Conservation (phyloP, 257 asterid species). For the Ballota nigra region DNA sequence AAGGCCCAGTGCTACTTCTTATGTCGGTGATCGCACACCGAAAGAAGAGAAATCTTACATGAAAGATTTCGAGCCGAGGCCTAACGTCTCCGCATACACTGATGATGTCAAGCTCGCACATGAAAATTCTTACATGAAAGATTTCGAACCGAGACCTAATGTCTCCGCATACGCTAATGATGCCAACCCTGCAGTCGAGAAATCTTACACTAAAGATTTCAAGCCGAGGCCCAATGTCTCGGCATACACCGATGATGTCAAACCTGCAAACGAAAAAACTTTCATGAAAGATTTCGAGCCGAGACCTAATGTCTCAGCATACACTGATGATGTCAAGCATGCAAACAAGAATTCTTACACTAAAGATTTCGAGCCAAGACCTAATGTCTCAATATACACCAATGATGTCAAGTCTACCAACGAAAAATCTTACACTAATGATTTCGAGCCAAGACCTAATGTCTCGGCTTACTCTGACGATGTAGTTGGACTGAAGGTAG, state of each 20-base stretch:
- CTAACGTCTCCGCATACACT: conserved; percentile 14
- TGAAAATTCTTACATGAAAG: not conserved
- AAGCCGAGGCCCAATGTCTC: conserved; percentile 22
- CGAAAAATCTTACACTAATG: not conserved
- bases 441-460: conserved; percentile 28
- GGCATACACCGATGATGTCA: not conserved
- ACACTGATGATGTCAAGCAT: not conserved
- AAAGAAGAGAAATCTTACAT: not conserved
- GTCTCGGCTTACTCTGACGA: conserved; percentile 19
- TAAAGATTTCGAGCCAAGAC: conserved; percentile 26
- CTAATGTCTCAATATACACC: not conserved
- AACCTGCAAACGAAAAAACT: not conserved
- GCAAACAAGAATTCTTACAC: not conserved
- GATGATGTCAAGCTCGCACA: not conserved
- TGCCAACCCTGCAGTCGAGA: not conserved
- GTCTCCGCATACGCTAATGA: not conserved
- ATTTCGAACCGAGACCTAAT: conserved; percentile 29
- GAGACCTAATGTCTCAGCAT: not conserved
- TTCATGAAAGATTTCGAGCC: not conserved
- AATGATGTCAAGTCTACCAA: not conserved
- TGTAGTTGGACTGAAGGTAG: not conserved
- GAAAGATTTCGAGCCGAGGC: conserved; percentile 26
- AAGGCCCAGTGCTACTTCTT: conserved; percentile 18
- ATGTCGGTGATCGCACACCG: not conserved
- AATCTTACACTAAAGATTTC: conserved; percentile 15